A percentile compares a stretch with the other conserved stretches of the same genome.
These are phyloP conservation scores for Streptanthus diversifolius DNA, from an alignment of 345 rosid genomes.

Conservation along the genomic window DNA sequence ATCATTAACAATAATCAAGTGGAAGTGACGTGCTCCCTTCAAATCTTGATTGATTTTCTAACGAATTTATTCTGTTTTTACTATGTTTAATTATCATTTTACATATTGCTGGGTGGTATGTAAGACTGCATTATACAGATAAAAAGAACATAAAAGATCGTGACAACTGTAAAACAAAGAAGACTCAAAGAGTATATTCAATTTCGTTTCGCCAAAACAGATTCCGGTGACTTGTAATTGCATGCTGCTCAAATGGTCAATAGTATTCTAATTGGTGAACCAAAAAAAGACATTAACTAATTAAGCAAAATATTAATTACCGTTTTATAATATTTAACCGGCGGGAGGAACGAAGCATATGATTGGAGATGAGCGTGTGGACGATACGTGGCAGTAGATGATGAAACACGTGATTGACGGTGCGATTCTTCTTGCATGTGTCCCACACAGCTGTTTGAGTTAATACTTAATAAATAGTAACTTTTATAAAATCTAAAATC, in stretches of 20 bases:
- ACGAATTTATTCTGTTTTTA: background rate
- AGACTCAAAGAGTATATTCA: background rate
- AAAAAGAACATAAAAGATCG: too few relatives aligned
- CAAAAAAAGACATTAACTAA: background rate
- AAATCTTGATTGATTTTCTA: background rate
- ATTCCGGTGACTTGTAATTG: slow-evolving; percentile 9
- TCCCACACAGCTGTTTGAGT: slow-evolving; percentile 25
- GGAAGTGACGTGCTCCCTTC: slow-evolving; percentile 25
- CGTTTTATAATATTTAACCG: background rate
- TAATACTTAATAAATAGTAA: background rate
- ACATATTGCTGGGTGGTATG: background rate
- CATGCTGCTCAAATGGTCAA: background rate
- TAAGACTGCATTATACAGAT: background rate
- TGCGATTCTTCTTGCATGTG: slow-evolving; percentile 16
- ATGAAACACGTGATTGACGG: slow-evolving; percentile 36
- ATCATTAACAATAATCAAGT: slow-evolving; percentile 24
- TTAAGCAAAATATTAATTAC: background rate
- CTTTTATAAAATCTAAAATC: background rate
- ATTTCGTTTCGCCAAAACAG: background rate
- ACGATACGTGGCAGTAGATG: slow-evolving; percentile 21
- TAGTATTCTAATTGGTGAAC: background rate
- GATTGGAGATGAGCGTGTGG: slow-evolving; percentile 11
- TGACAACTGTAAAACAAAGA: slow-evolving; percentile 11
- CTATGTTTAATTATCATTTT: background rate
- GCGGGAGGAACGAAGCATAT: slow-evolving; percentile 5